Percentiles rank a stretch among this genome's conserved stretches.
Evolutionary conservation across 2,329 filamentous ascomycete species (phyloP).

Genomic region (Aschersonia sp.): DNA sequence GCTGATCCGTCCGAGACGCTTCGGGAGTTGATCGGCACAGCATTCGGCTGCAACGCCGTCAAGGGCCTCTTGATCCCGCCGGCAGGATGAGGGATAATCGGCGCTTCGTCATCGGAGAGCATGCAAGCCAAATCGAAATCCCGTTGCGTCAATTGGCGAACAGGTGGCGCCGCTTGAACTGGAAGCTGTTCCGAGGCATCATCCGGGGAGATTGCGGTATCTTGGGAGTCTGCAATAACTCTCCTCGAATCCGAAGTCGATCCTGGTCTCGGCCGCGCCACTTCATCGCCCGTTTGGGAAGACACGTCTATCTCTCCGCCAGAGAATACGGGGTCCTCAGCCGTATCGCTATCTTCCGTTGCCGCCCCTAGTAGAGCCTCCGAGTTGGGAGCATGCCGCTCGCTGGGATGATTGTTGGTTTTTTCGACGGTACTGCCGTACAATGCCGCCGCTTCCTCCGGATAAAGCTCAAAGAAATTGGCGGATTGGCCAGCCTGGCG

Average conservation of each 20-base stretch:
- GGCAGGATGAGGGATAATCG: conserved; percentile 9
- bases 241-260: background rate
- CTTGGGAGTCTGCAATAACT: conserved; percentile 15
- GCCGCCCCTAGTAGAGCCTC: background rate
- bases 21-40: background rate
- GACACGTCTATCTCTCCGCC: background rate
- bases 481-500: conserved; percentile 1
- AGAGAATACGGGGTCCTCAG: conserved; percentile 3
- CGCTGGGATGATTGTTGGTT: background rate
- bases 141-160: background rate
- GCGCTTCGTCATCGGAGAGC: conserved; percentile 22
- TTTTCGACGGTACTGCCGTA: background rate
- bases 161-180: background rate
- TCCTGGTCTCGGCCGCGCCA: conserved; percentile 1
- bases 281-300: conserved; percentile 4
- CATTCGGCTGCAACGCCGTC: background rate
- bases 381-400: background rate
- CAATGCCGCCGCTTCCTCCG: conserved; percentile 2
- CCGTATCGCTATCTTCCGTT: conserved; percentile 4
- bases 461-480: conserved; percentile 4
- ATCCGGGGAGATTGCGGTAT: conserved; percentile 7
- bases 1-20: background rate
- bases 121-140: conserved; percentile 7
- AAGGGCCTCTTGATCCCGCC: background rate
- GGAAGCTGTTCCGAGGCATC: background rate